These are phyloP conservation scores for Ophiostoma sp. DNA, from an alignment of 2,329 filamentous ascomycete genomes.

Conservation along the genomic window DNA sequence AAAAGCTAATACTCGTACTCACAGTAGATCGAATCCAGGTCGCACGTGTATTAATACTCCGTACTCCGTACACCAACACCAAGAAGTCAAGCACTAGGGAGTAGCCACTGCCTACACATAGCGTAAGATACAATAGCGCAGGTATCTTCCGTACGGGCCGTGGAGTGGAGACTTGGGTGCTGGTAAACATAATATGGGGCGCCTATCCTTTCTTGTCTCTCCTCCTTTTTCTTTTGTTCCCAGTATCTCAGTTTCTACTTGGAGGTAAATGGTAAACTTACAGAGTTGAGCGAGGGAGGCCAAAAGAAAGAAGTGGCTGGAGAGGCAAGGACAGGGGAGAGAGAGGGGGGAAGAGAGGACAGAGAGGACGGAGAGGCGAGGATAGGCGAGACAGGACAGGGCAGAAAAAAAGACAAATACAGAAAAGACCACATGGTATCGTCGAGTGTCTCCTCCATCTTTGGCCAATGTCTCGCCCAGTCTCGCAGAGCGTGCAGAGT, in stretches of 20 bases:
- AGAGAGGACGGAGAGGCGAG: not conserved
- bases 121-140: constrained; percentile 4
- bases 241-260: not conserved
- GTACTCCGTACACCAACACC: not conserved
- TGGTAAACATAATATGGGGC: constrained; percentile 7
- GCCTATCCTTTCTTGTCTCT: constrained; percentile 5
- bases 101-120: not conserved
- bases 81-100: not conserved
- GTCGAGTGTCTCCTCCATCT: not conserved
- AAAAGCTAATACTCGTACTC: no score
- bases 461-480: not conserved
- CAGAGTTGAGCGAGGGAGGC: not conserved
- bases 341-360: not conserved
- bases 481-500: not conserved
- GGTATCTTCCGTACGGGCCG: constrained; percentile 14
- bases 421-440: not conserved
- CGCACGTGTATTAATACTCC: not conserved
- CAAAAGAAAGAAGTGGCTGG: not conserved
- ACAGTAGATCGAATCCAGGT: not conserved
- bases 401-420: not conserved
- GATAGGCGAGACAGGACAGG: not conserved
- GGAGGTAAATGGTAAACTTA: no score
- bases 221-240: not conserved
- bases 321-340: not conserved
- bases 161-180: not conserved